phyloP scores from a whole-genome alignment of 495 filamentous ascomycete genomes.

The Penicillium argentinense region DNA sequence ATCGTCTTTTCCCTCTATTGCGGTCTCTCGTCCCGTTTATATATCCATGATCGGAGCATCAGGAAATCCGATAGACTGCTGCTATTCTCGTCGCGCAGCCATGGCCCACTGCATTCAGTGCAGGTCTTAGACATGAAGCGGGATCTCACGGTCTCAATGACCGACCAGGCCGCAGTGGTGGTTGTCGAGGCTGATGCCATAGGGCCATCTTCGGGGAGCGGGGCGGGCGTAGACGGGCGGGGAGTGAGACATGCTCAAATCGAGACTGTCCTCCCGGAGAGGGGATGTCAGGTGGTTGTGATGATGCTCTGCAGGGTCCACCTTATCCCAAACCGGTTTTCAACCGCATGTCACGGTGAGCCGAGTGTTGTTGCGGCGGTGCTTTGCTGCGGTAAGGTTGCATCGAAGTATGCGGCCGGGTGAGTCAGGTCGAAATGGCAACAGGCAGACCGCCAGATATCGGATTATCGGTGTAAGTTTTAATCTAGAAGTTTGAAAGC shows the following conservation, averaged over 20 bases:
- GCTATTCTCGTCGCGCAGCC: background rate
- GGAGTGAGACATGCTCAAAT: constrained; percentile 14
- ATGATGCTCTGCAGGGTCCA: constrained; percentile 10
- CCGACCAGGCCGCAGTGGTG: background rate
- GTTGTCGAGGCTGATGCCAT: constrained; percentile 6
- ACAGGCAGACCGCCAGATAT: background rate
- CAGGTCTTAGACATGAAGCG: constrained; percentile 24
- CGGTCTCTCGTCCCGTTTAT: constrained; percentile 9
- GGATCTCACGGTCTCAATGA: background rate
- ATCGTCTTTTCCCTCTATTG: background rate
- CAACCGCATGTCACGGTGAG: too few species aligned
- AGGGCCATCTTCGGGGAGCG: constrained; percentile 3
- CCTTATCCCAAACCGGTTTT: too few species aligned
- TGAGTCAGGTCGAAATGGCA: background rate
- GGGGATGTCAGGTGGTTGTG: constrained; percentile 5
- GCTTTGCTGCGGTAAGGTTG: constrained; percentile 11
- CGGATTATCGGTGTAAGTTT: too few species aligned
- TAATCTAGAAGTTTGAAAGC: background rate
- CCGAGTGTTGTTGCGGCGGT: too few species aligned
- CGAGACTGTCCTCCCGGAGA: constrained; percentile 1
- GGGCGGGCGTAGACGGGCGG: background rate
- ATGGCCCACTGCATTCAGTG: constrained; percentile 4
- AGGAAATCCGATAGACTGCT: constrained; percentile 1
- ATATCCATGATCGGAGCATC: constrained; percentile 7
- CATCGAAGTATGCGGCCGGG: constrained; percentile 5